These are phyloP conservation scores for Helianthus tuberosus DNA, from an alignment of 129 eudicot genomes.

Conservation along the genomic window DNA sequence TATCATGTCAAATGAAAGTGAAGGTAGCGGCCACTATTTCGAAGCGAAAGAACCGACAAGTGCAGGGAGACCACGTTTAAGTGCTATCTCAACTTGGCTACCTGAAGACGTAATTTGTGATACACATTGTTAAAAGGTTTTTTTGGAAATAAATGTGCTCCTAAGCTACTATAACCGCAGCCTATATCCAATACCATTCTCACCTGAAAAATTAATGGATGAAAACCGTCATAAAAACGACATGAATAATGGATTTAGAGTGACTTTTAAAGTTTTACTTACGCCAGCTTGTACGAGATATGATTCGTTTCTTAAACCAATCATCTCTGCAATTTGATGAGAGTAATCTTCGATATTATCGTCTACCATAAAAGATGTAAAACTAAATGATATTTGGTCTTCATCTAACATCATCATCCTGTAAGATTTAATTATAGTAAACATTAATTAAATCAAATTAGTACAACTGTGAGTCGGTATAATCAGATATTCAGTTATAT, in stretches of 20 bases:
- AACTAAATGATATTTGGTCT: slow-evolving; percentile 94
- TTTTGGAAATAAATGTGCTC: slow-evolving; percentile 85
- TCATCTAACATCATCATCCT: slow-evolving; percentile 99
- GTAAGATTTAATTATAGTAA: background rate
- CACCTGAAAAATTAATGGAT: slow-evolving; percentile 53
- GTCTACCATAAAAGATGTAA: slow-evolving; percentile 78
- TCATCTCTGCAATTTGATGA: slow-evolving; percentile 98
- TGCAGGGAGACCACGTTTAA: slow-evolving; percentile 98
- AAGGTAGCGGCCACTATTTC: slow-evolving; percentile 82
- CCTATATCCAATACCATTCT: slow-evolving; percentile 89
- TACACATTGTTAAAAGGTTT: slow-evolving; percentile 80
- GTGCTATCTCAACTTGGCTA: slow-evolving; percentile 96
- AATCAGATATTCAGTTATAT: background rate
- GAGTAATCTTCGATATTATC: slow-evolving; percentile 89
- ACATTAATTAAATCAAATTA: background rate
- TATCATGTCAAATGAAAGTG: slow-evolving; percentile 95
- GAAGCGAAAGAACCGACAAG: slow-evolving; percentile 86
- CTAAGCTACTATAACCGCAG: slow-evolving; percentile 97
- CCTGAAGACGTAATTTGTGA: slow-evolving; percentile 95
- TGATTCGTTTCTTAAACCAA: slow-evolving; percentile 89
- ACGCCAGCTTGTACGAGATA: slow-evolving; percentile 90
- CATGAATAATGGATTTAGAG: background rate
- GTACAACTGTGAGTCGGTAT: background rate
- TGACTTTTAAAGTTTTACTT: slow-evolving; percentile 38
- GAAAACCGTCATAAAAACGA: background rate